A percentile compares a stretch with the other conserved stretches of the same genome.
Evolutionary conservation across 352 stramenopile species (phyloP).

Genomic region (Albugo laibachii): DNA sequence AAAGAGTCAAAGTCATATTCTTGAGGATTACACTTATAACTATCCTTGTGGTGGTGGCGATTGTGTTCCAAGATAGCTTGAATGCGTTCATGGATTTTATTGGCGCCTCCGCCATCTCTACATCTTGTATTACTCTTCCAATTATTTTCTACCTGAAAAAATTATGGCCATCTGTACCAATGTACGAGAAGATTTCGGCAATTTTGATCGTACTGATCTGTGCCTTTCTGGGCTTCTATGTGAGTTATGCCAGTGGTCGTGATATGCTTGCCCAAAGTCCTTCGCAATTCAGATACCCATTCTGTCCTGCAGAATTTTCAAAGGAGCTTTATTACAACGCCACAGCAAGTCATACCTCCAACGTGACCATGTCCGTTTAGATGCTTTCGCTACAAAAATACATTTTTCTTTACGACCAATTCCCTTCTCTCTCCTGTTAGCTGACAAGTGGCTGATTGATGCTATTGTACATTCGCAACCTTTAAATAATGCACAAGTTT

Average conservation of each 20-base stretch:
- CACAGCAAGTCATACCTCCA: too few relatives aligned
- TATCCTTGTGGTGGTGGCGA: constrained; percentile 17
- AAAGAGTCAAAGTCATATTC: constrained; percentile 23
- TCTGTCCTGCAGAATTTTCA: constrained; percentile 13
- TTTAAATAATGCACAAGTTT: too few relatives aligned
- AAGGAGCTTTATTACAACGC: constrained; percentile 9
- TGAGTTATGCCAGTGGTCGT: constrained; percentile 28
- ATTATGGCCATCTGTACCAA: constrained; percentile 22
- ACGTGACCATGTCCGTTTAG: too few relatives aligned
- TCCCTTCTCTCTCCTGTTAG: too few relatives aligned
- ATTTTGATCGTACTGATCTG: constrained; percentile 21
- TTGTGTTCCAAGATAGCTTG: constrained; percentile 30
- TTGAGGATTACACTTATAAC: constrained; percentile 33
- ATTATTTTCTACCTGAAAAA: constrained; percentile 58
- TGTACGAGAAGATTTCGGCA: constrained; percentile 20
- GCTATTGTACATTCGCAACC: too few relatives aligned
- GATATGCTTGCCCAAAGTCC: constrained; percentile 17
- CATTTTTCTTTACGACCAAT: too few relatives aligned
- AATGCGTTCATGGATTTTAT: constrained; percentile 50
- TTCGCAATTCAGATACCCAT: constrained; percentile 10
- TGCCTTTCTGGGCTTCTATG: constrained; percentile 20
- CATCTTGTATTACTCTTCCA: constrained; percentile 43
- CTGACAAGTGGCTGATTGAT: too few relatives aligned
- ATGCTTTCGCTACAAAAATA: too few relatives aligned
- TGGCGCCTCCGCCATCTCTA: constrained; percentile 29